Percentiles rank a stretch among this genome's conserved stretches.
These are phyloP conservation scores for Ploettnerulaceae sp. DNA, from an alignment of 2,329 filamentous ascomycete species.

Conservation along the genomic window DNA sequence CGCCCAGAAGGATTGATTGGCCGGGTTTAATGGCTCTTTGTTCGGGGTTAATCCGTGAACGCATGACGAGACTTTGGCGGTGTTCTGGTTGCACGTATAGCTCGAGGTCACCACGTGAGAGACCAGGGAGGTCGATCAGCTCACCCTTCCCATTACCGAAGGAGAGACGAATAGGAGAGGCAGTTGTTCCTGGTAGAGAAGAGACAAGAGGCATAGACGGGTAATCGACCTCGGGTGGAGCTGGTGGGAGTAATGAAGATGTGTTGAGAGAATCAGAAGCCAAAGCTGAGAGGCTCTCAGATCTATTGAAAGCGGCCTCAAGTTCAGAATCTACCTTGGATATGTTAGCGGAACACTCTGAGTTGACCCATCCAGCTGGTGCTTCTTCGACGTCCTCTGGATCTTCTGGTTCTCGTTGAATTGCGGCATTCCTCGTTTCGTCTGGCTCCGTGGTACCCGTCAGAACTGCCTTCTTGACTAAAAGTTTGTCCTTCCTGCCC, in stretches of 20 bases:
- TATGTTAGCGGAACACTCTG: conserved; percentile 1
- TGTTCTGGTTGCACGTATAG: conserved; percentile 63
- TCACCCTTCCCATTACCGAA: conserved; percentile 85
- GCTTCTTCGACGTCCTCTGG: neutral
- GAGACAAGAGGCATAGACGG: conserved; percentile 85
- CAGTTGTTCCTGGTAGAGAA: conserved; percentile 84
- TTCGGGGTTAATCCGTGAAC: conserved; percentile 64
- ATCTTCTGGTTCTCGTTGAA: neutral
- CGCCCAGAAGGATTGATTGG: conserved; percentile 78
- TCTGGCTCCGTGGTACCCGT: neutral
- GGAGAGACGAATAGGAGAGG: conserved; percentile 87
- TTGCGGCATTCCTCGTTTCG: neutral
- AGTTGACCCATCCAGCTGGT: neutral
- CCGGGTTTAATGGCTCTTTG: conserved; percentile 69
- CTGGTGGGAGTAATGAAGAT: conserved; percentile 65
- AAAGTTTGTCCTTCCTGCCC: conserved; percentile 40
- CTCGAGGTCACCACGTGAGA: conserved; percentile 70
- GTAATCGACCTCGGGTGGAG: conserved; percentile 66
- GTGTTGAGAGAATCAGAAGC: conserved; percentile 21
- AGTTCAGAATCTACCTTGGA: conserved; percentile 12
- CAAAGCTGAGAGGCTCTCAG: conserved; percentile 16
- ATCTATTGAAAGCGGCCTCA: conserved; percentile 1
- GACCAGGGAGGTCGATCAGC: conserved; percentile 85
- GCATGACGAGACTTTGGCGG: conserved; percentile 71
- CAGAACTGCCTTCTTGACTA: conserved; percentile 6